Base-by-base conservation (phyloP, 371 early-diverging fungal genomes). In the Lichtheimia ornata region DNA sequence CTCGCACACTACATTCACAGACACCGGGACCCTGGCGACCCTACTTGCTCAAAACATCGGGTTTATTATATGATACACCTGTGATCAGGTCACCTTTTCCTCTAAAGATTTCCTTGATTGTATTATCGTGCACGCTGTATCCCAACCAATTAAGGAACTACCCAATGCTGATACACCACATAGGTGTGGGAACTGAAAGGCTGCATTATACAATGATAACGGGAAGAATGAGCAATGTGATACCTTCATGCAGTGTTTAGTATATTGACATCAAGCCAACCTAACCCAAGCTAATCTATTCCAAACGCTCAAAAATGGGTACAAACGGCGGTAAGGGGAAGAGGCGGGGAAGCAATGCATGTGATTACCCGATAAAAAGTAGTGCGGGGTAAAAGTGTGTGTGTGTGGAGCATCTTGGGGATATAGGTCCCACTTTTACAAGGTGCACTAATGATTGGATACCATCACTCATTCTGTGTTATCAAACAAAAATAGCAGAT, bases 341-440 rank as follows among this genome's bases (percentile, higher is more conserved):
- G 24, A 56, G 30, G 57, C 57, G 57, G 57, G 43, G 57, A 35
- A 35, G 35, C 35, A 56, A 45, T 45, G 24, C 57, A 56, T 56
- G 57, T 56, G 57, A 56, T 56, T 27, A 41, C 22, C 20, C 42
- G 41, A 54, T 54, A 18, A 35, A 41, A 41, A 54, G 41, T 13
- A 41, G 41, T 54, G 54, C 54, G 54, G 54, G 54, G 54, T 54
- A 54, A 41, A 18, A n/a, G n/a, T 45, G 57, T 56, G 17, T 27
- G 42, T 41, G 43, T 44, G 42, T 27, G 24, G 22, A 17, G 28
- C n/a, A 14, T 18, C 28, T 56, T 27, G 40, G 15, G 25, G 20
- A 28, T 54, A 54, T 54, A 54, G 13, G 25, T n/a, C 42, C n/a
- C 42, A 42, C 35, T 41, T 44, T 27, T 9, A 35, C 14, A 40